Evolutionary conservation across 164 flowering plant species (phyloP).

Genomic region (Tetracentron sinense): DNA sequence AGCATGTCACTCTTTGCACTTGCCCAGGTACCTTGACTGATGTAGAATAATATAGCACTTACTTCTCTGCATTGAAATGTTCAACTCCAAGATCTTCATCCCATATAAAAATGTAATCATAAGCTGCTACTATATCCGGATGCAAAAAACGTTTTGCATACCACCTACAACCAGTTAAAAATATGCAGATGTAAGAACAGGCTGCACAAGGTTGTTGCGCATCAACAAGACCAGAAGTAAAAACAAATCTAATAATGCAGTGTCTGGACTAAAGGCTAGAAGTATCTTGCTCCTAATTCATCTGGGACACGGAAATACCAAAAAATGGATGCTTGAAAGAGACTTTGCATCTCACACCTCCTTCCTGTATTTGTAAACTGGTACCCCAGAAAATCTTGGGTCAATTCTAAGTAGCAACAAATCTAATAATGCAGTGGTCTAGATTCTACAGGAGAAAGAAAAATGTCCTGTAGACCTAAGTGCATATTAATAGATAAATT

Average conservation of each 20-base stretch:
- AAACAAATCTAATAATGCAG: background rate
- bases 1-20: background rate
- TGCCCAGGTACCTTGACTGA: background rate
- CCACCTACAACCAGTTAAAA: slow-evolving; percentile 62
- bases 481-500: background rate
- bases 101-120: slow-evolving; percentile 98
- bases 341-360: no score
- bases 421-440: background rate
- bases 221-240: background rate
- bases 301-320: no score
- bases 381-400: no score
- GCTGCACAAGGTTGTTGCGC: background rate
- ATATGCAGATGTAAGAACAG: background rate
- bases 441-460: background rate
- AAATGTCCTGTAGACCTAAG: background rate
- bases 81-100: slow-evolving; percentile 98
- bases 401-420: no score
- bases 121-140: slow-evolving; percentile 86
- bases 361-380: no score
- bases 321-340: no score
- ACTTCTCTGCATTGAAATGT: slow-evolving; percentile 87
- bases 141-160: slow-evolving; percentile 97
- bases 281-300: no score
- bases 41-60: slow-evolving; percentile 6
- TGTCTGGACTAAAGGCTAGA: no score